Evolutionary conservation across 768 basidiomycete species (phyloP).

Genomic region (Hypholoma sublateritium): DNA sequence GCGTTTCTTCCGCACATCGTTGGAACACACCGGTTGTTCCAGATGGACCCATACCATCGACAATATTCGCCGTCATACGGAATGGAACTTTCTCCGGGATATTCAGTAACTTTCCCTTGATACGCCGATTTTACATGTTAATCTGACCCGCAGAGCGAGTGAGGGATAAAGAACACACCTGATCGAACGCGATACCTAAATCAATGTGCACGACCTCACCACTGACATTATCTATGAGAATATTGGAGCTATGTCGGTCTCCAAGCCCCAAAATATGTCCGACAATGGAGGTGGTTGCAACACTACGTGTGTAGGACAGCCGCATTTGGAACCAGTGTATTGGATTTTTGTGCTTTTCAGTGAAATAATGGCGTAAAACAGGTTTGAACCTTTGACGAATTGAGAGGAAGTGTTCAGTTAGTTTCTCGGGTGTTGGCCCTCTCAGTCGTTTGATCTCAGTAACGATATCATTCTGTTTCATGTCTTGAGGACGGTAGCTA

Average conservation of each 20-base stretch:
- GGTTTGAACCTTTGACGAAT: slow-evolving; percentile 59
- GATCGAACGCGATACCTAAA: slow-evolving; percentile 95
- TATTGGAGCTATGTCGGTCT: slow-evolving; percentile 91
- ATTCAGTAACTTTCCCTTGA: slow-evolving; percentile 73
- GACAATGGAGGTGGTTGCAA: slow-evolving; percentile 91
- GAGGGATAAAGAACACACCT: slow-evolving; percentile 44
- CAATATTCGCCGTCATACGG: slow-evolving; percentile 89
- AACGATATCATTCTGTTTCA: slow-evolving; percentile 30
- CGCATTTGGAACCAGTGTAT: slow-evolving; percentile 92
- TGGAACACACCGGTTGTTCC: slow-evolving; percentile 95
- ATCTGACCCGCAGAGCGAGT: not conserved
- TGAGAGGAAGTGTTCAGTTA: slow-evolving; percentile 31
- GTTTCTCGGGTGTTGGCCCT: slow-evolving; percentile 25
- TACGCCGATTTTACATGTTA: slow-evolving; percentile 1
- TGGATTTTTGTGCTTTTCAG: slow-evolving; percentile 84
- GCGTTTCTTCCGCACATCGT: slow-evolving; percentile 90
- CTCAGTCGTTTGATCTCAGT: slow-evolving; percentile 27
- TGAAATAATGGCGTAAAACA: slow-evolving; percentile 94
- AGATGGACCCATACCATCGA: slow-evolving; percentile 90
- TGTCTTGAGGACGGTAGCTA: slow-evolving; percentile 71
- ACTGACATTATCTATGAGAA: slow-evolving; percentile 76
- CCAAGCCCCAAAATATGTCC: slow-evolving; percentile 92
- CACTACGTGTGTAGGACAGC: slow-evolving; percentile 86
- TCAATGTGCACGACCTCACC: slow-evolving; percentile 97
- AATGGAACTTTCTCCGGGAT: slow-evolving; percentile 93